Evolutionary conservation across 78 protist species (phyloP).

Genomic region (Pigoraptor vietnamica): DNA sequence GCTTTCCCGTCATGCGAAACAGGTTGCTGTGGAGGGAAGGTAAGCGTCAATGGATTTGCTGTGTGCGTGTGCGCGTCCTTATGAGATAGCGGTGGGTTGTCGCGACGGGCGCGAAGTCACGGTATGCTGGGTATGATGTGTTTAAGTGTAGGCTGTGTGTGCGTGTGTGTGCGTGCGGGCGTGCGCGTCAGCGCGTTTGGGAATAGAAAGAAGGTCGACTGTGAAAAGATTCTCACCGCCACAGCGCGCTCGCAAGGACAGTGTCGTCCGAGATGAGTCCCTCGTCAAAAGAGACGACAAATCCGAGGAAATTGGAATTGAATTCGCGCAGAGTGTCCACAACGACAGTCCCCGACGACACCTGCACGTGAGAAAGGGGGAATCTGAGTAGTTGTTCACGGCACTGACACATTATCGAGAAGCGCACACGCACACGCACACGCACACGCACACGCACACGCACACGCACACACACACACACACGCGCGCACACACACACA

Average conservation of each 20-base stretch:
- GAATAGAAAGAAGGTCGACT: background rate
- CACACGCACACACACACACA: background rate
- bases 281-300: background rate
- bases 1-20: background rate
- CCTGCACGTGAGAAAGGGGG: background rate
- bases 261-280: background rate
- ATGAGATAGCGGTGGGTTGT: too few species aligned
- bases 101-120: too few species aligned
- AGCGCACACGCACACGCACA: too few species aligned
- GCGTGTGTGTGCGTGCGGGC: background rate
- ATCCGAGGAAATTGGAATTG: background rate
- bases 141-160: too few species aligned
- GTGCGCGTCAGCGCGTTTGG: background rate
- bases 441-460: too few species aligned
- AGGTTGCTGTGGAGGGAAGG: background rate
- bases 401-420: too few species aligned
- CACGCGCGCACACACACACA: background rate
- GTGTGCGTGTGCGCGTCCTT: background rate
- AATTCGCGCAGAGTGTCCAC: background rate
- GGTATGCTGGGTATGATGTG: too few species aligned
- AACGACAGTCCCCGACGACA: background rate
- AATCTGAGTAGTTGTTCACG: too few species aligned
- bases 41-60: background rate
- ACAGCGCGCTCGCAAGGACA: background rate
- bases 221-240: background rate